Conservation (phyloP, 1,139 yeast species). For the Eremothecium sinecaudum region DNA sequence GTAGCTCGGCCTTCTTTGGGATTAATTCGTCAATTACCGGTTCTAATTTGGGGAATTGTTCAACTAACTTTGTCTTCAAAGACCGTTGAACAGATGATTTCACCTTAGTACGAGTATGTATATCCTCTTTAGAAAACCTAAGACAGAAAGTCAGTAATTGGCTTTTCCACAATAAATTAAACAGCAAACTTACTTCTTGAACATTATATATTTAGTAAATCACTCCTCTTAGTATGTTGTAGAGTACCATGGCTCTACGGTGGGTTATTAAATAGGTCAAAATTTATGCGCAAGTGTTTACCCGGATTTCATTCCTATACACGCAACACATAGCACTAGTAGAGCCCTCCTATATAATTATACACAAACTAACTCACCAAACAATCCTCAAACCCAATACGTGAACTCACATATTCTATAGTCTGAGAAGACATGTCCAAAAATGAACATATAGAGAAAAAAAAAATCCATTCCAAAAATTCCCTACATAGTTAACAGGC, state of each 20-base stretch:
- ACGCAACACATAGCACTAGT: too few relatives aligned
- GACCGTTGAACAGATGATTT: conserved; percentile 89
- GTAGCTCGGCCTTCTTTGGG: conserved; percentile 86
- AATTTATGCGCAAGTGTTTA: too few relatives aligned
- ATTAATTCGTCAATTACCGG: conserved; percentile 68
- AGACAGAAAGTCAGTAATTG: conserved; percentile 38
- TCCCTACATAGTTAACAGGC: conserved; percentile 34
- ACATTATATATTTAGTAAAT: conserved; percentile 16
- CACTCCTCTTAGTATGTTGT: too few relatives aligned
- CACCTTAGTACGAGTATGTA: conserved; percentile 83
- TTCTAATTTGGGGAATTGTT: conserved; percentile 65
- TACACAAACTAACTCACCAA: too few relatives aligned
- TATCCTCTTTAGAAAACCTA: conserved; percentile 77
- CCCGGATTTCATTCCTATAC: too few relatives aligned
- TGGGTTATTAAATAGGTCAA: too few relatives aligned
- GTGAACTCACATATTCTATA: conserved; percentile 2
- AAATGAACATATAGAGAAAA: conserved; percentile 1
- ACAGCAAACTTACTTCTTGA: conserved; percentile 20
- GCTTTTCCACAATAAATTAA: too few relatives aligned
- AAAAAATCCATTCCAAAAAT: conserved; percentile 33
- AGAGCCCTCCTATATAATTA: too few relatives aligned
- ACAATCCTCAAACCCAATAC: not conserved
- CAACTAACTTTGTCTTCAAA: conserved; percentile 60
- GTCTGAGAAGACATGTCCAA: not conserved
- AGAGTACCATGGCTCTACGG: too few relatives aligned